A percentile compares a stretch with the other conserved stretches of the same genome.
Evolutionary conservation across 192 early-diverging fungal species (phyloP).

Genomic region (Coemansia sp.): DNA sequence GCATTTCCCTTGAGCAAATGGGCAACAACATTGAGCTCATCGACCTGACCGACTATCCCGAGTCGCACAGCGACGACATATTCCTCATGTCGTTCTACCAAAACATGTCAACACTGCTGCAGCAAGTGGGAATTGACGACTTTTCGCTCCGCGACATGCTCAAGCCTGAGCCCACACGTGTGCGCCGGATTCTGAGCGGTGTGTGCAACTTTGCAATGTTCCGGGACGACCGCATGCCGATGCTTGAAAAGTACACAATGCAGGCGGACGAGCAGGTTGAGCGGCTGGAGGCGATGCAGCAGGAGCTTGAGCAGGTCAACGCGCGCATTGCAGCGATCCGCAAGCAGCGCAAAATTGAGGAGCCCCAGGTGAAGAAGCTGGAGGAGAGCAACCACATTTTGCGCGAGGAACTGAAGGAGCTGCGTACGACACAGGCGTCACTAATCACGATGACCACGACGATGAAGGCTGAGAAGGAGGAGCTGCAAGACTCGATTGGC

Average conservation of each 20-base stretch:
- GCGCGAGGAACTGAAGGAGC: constrained; percentile 56
- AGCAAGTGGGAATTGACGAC: constrained; percentile 69
- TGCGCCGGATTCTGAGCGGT: constrained; percentile 72
- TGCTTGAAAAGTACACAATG: constrained; percentile 62
- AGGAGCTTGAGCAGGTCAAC: constrained; percentile 56
- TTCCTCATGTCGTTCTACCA: constrained; percentile 63
- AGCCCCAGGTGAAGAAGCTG: constrained; percentile 50
- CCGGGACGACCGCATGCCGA: constrained; percentile 69
- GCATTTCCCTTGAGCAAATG: constrained; percentile 57
- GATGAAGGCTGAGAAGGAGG: constrained; percentile 55
- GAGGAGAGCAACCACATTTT: constrained; percentile 54
- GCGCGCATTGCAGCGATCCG: constrained; percentile 56
- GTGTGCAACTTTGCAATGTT: constrained; percentile 93
- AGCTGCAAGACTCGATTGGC: constrained; percentile 57
- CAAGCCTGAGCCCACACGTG: constrained; percentile 67
- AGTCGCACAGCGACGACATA: constrained; percentile 65
- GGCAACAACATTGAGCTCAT: constrained; percentile 31
- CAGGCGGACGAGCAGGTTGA: constrained; percentile 55
- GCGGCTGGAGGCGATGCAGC: constrained; percentile 41
- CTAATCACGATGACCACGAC: constrained; percentile 41
- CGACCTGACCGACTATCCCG: constrained; percentile 51
- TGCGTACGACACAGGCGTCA: constrained; percentile 44
- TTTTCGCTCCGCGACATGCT: constrained; percentile 78
- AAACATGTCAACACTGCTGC: constrained; percentile 65
- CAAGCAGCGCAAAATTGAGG: constrained; percentile 54